Evolutionary conservation across 371 early-diverging fungal species (phyloP).

Genomic region (Lichtheimia corymbifera): DNA sequence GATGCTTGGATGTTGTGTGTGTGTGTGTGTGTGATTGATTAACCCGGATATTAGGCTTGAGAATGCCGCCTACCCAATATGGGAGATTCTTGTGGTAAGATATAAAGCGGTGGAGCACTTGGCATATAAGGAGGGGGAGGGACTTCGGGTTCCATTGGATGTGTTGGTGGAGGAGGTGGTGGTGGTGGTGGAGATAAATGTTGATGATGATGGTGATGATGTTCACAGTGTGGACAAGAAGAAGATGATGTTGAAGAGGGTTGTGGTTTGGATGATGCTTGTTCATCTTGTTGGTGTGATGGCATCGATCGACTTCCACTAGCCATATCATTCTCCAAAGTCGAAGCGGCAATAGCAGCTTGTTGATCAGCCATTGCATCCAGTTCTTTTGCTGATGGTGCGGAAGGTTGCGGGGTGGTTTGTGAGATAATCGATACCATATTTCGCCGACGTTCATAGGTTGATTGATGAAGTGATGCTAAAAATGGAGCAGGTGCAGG

Average conservation of each 20-base stretch:
- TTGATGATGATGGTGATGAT: conserved; percentile 3
- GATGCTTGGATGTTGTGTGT: too few species aligned
- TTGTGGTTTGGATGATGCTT: neutral
- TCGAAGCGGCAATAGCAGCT: neutral
- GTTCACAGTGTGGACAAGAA: conserved; percentile 9
- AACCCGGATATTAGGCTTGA: neutral
- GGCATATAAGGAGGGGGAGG: conserved; percentile 28
- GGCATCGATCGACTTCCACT: neutral
- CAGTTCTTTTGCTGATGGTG: conserved; percentile 23
- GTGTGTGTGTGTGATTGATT: too few species aligned
- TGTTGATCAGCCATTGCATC: conserved; percentile 4
- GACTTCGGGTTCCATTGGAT: conserved; percentile 8
- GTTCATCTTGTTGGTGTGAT: neutral
- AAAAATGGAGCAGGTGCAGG: conserved; percentile 13
- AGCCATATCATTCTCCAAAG: neutral
- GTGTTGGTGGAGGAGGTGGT: neutral
- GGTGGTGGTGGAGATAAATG: neutral
- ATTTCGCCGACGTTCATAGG: conserved; percentile 4
- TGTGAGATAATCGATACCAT: conserved; percentile 9
- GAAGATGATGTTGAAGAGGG: neutral
- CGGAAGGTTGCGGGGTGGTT: conserved; percentile 14
- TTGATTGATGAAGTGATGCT: neutral
- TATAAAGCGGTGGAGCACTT: conserved; percentile 16
- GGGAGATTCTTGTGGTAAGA: neutral
- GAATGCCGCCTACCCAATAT: neutral